A percentile compares a stretch with the other conserved stretches of the same genome.
phyloP scores from a whole-genome alignment of 2,329 filamentous ascomycete species.

The Beauveria brongniartii region DNA sequence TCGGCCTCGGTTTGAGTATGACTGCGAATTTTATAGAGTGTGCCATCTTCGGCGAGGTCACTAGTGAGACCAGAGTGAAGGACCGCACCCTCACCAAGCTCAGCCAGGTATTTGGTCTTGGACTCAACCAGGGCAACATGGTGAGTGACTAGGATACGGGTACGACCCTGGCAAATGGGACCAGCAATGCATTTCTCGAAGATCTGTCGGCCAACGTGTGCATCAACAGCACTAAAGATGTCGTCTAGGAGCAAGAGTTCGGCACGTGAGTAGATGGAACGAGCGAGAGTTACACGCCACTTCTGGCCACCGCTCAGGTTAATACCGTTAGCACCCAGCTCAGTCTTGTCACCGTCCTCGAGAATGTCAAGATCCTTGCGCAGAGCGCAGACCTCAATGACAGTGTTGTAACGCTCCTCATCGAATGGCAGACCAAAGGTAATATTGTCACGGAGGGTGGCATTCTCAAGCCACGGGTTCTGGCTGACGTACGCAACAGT shows the following conservation, averaged over 20 bases:
- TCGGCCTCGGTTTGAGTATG: constrained; percentile 42
- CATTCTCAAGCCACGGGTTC: constrained; percentile 81
- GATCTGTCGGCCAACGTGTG: constrained; percentile 71
- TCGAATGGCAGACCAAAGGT: constrained; percentile 67
- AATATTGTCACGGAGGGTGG: constrained; percentile 70
- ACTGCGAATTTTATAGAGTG: constrained; percentile 47
- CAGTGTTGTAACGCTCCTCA: constrained; percentile 59
- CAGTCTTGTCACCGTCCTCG: constrained; percentile 67
- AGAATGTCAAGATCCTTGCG: constrained; percentile 71
- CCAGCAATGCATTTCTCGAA: constrained; percentile 70
- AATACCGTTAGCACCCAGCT: constrained; percentile 78
- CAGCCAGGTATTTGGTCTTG: constrained; percentile 64
- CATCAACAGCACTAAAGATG: constrained; percentile 76
- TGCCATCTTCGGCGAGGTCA: constrained; percentile 53
- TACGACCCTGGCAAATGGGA: constrained; percentile 59
- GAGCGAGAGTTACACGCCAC: constrained; percentile 72
- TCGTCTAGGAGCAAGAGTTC: constrained; percentile 74
- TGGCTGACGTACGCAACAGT: constrained; percentile 70
- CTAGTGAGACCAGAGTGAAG: constrained; percentile 56
- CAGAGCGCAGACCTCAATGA: constrained; percentile 64
- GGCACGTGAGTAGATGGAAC: constrained; percentile 71
- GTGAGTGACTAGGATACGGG: constrained; percentile 73
- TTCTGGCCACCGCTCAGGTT: constrained; percentile 79
- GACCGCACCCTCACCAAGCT: constrained; percentile 61
- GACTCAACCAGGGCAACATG: constrained; percentile 65